Conservation (phyloP, 169 alveolate genomes). For the Plasmodium gonderi region DNA sequence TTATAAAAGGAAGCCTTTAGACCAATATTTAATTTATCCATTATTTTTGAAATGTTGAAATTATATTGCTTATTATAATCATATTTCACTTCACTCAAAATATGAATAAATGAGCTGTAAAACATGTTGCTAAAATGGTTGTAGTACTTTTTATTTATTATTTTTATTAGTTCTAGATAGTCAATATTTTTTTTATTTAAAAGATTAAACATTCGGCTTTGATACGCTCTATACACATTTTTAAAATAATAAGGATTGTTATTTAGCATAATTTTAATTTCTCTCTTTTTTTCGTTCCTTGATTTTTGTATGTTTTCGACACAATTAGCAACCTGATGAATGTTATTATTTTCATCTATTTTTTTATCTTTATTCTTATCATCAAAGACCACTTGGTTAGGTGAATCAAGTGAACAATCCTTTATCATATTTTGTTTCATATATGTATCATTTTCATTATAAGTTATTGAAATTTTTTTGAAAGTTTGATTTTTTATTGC, state of each 20-base stretch:
- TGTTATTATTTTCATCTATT: no score
- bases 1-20: constrained; percentile 72
- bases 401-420: no score
- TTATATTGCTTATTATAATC: constrained; percentile 48
- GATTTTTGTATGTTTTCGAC: neutral
- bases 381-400: no score
- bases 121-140: constrained; percentile 61
- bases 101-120: constrained; percentile 21
- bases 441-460: no score
- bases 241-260: constrained; percentile 45
- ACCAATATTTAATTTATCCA: constrained; percentile 68
- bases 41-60: constrained; percentile 43
- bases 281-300: neutral
- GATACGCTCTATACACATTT: constrained; percentile 21
- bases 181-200: constrained; percentile 44
- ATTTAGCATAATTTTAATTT: constrained; percentile 7
- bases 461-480: no score
- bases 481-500: no score
- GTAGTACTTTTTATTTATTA: constrained; percentile 18
- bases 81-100: constrained; percentile 65
- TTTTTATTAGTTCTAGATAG: constrained; percentile 31
- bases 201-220: neutral
- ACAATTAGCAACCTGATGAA: neutral
- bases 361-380: no score
- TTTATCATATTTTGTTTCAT: no score